Evolutionary conservation across 2,329 filamentous ascomycete species (phyloP), one percentile per base, ranked within the genome.

Genomic region (Pyrenophora tritici-repentis): DNA sequence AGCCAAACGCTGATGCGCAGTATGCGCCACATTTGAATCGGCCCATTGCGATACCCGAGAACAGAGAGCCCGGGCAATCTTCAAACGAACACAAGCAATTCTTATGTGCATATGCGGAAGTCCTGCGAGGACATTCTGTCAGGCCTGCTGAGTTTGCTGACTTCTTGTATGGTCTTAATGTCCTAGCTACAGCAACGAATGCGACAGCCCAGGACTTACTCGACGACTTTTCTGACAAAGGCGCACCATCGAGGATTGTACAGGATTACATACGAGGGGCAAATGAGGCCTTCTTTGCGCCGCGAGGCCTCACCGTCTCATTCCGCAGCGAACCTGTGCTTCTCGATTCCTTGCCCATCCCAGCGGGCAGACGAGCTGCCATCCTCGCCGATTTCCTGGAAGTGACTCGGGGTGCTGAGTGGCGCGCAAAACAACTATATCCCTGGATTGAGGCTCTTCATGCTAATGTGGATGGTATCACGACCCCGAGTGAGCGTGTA

Each of bases 251-350:
- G 4, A 39, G 10, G 5, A 42, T 65, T 3, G 54, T 71, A 5
- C 47, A 57, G 3, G 56, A 63, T n/a, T 73, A 70, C 44, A 53
- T 73, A 10, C 42, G 58, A 22, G 45, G 59, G 18, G 57, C 62
- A 4, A 73, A 73, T 33, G 66, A 66, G n/a, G 53, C 55, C 0
- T 72, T 72, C 56, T 73, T 73, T 43, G 65, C 61, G 1, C 68
- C 68, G 1, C 60, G 71, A 5, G 66, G 66, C 1, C 50, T 73
- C 2, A 53, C 42, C 14, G 62, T 71, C 1, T 66, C 62, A 5
- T 40, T 73, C 13, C 43, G 53, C n/a, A 61, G 65, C 2, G 58
- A 70, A 12, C 53, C 59, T 13, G 37, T 51, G 8, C 56, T 73
- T 35, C 37, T 71, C 4, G 47, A 55, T 3, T 40, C 50, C 3